Conservation (phyloP, 768 basidiomycete genomes). For the Tephrocybe sp. region DNA sequence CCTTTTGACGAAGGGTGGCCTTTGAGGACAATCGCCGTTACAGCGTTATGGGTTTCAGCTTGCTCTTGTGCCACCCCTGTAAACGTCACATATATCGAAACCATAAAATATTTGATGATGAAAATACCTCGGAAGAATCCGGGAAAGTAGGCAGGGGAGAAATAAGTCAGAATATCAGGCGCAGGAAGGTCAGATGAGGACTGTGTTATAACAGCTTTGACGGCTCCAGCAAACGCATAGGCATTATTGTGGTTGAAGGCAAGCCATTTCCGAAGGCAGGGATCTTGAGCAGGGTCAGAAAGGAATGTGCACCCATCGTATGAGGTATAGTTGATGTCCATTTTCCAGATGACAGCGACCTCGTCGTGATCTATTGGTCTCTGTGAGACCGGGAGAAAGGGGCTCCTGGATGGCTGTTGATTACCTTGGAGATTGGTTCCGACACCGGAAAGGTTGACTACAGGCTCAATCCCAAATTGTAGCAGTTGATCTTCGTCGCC, state of each 20-base stretch:
- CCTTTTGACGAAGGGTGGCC: slow-evolving; percentile 30
- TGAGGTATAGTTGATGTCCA: slow-evolving; percentile 27
- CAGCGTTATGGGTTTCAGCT: slow-evolving; percentile 19
- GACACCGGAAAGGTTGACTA: slow-evolving; percentile 33
- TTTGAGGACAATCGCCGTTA: slow-evolving; percentile 26
- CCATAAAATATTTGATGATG: not conserved
- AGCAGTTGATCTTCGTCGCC: no score
- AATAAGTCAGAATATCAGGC: slow-evolving; percentile 28
- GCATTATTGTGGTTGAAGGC: slow-evolving; percentile 20
- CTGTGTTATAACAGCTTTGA: slow-evolving; percentile 23
- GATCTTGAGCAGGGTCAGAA: slow-evolving; percentile 23
- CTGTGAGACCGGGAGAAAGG: not conserved
- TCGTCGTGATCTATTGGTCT: slow-evolving; percentile 28
- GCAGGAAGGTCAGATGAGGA: slow-evolving; percentile 19
- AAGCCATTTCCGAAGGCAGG: slow-evolving; percentile 29
- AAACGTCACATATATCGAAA: not conserved
- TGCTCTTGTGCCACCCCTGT: slow-evolving; percentile 21
- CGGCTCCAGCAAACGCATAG: slow-evolving; percentile 26
- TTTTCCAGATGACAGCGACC: slow-evolving; percentile 23
- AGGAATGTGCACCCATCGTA: slow-evolving; percentile 26
- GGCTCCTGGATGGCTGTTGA: not conserved
- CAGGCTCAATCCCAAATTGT: slow-evolving; percentile 23
- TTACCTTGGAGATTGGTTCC: slow-evolving; percentile 35
- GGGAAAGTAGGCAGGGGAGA: slow-evolving; percentile 22
- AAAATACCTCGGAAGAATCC: no score